A percentile compares a stretch with the other conserved stretches of the same genome.
Conservation (phyloP, 1,139 yeast species). For the Hanseniaspora uvarum region DNA sequence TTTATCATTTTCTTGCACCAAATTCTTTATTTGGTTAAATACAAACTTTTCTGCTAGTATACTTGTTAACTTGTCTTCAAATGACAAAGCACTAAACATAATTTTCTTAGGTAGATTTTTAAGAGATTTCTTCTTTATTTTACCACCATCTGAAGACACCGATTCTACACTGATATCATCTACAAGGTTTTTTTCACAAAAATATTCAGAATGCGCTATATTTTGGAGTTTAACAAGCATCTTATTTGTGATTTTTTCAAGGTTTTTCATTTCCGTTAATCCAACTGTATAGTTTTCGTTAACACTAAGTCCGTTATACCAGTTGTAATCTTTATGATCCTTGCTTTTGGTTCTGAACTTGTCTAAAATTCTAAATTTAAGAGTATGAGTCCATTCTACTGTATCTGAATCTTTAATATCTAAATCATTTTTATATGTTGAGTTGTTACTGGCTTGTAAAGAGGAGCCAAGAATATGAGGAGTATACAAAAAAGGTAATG, state of each 20-base stretch:
- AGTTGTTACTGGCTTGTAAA: background rate
- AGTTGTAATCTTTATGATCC: constrained; percentile 16
- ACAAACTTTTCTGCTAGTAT: constrained; percentile 8
- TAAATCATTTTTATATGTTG: background rate
- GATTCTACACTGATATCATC: background rate
- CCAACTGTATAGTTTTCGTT: constrained; percentile 21
- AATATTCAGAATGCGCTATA: background rate
- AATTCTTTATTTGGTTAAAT: background rate
- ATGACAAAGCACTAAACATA: constrained; percentile 8
- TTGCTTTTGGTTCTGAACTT: constrained; percentile 4
- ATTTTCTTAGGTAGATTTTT: constrained; percentile 3
- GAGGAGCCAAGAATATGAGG: constrained; percentile 27
- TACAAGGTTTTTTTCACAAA: background rate
- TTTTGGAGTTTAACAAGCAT: constrained; percentile 4
- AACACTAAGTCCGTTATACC: constrained; percentile 25
- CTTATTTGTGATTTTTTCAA: background rate
- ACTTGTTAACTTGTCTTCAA: constrained; percentile 17
- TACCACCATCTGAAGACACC: background rate
- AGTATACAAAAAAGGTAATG: constrained; percentile 52
- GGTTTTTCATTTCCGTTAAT: constrained; percentile 13
- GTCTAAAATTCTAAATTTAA: constrained; percentile 12
- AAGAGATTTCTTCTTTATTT: background rate
- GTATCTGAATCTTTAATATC: background rate
- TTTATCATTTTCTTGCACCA: constrained; percentile 15
- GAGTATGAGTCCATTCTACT: constrained; percentile 4